Evolutionary conservation across 2,329 filamentous ascomycete species (phyloP).

Genomic region (Chrysosporium queenslandicum): DNA sequence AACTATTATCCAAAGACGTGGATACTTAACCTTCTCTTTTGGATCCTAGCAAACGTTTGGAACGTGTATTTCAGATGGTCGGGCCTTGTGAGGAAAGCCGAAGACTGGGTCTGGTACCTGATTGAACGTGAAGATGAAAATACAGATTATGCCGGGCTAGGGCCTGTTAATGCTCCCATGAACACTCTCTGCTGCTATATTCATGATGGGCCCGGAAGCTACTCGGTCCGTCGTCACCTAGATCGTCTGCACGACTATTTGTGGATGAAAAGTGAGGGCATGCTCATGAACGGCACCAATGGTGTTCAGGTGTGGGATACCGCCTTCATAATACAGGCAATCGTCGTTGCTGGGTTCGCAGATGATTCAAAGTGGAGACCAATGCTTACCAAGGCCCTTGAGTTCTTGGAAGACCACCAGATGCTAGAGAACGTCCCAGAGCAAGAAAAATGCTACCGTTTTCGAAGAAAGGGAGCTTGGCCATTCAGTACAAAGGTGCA

Average conservation of each 20-base stretch:
- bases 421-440: slow-evolving; percentile 73
- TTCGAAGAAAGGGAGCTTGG: slow-evolving; percentile 88
- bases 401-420: slow-evolving; percentile 84
- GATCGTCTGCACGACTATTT: slow-evolving; percentile 77
- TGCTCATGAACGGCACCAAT: slow-evolving; percentile 93
- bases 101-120: slow-evolving; percentile 71
- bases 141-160: slow-evolving; percentile 74
- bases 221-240: slow-evolving; percentile 63
- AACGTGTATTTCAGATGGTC: slow-evolving; percentile 63
- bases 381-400: slow-evolving; percentile 72
- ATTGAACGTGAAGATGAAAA: slow-evolving; percentile 89
- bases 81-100: slow-evolving; percentile 57
- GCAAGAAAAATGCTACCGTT: slow-evolving; percentile 73
- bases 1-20: slow-evolving; percentile 91
- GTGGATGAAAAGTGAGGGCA: slow-evolving; percentile 85
- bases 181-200: slow-evolving; percentile 82
- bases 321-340: slow-evolving; percentile 73
- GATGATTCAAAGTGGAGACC: slow-evolving; percentile 64
- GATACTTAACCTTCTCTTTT: slow-evolving; percentile 69
- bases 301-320: slow-evolving; percentile 99
- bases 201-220: slow-evolving; percentile 64
- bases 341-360: slow-evolving; percentile 69
- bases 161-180: slow-evolving; percentile 82
- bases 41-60: slow-evolving; percentile 68
- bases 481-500: slow-evolving; percentile 87